A percentile compares a stretch with the other conserved stretches of the same genome.
phyloP scores from a whole-genome alignment of 352 stramenopile genomes.

The Elongisporangium prolatum region DNA sequence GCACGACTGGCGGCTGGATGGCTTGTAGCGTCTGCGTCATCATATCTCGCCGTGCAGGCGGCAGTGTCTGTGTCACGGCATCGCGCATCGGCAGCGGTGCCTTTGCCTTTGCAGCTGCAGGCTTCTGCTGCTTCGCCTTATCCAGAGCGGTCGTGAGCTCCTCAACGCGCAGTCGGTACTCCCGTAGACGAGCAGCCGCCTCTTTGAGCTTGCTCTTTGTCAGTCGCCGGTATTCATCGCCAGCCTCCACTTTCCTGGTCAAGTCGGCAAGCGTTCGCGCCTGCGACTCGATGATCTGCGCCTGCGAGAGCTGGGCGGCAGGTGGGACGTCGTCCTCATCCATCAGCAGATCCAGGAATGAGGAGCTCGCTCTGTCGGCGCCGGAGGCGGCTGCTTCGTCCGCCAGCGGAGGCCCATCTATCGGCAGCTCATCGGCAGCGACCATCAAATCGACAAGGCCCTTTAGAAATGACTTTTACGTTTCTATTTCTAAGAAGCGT shows the following conservation, averaged over 20 bases:
- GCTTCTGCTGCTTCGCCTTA: conserved; percentile 9
- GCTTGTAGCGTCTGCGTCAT: neutral
- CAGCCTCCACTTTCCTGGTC: conserved; percentile 26
- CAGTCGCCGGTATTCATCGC: conserved; percentile 42
- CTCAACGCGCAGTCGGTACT: conserved; percentile 60
- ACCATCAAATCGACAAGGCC: neutral
- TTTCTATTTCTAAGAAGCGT: neutral
- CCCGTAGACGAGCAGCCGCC: conserved; percentile 42
- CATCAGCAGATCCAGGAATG: conserved; percentile 5
- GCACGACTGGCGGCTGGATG: neutral
- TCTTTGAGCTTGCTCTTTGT: conserved; percentile 71
- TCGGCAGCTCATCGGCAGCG: neutral
- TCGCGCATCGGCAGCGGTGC: neutral
- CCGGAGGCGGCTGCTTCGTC: neutral
- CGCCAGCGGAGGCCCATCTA: neutral
- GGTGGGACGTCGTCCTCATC: conserved; percentile 9
- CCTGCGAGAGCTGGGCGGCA: conserved; percentile 49
- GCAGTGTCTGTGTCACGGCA: neutral
- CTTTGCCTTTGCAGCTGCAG: neutral
- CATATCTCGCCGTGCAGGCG: neutral
- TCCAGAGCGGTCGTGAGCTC: conserved; percentile 27
- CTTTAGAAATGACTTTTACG: neutral
- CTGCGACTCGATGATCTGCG: conserved; percentile 68
- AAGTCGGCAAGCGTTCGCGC: conserved; percentile 49
- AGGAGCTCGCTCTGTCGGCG: neutral